phyloP scores from a whole-genome alignment of 2,329 filamentous ascomycete species.

The Nakataea oryzae region DNA sequence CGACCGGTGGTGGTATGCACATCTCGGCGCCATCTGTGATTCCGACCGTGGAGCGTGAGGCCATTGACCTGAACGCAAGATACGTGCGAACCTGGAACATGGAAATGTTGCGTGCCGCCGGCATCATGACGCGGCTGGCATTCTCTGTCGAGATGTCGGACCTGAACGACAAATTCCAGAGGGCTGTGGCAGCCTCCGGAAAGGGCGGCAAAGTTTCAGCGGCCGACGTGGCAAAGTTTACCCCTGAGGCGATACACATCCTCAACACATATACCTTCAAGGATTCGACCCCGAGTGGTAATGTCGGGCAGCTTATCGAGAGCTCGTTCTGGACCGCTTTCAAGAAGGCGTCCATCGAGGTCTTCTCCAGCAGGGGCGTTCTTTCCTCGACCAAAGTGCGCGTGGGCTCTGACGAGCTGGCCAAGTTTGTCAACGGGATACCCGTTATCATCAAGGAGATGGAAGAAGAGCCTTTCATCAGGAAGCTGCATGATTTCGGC shows the following conservation, averaged over 20 bases:
- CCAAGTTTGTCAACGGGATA: slow-evolving; percentile 75
- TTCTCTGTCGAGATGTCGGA: slow-evolving; percentile 82
- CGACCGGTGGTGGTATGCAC: slow-evolving; percentile 86
- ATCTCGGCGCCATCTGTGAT: slow-evolving; percentile 94
- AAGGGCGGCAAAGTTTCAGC: slow-evolving; percentile 44
- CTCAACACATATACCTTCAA: slow-evolving; percentile 80
- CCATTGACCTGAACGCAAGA: slow-evolving; percentile 89
- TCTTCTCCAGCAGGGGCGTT: slow-evolving; percentile 81
- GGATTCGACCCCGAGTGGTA: slow-evolving; percentile 79
- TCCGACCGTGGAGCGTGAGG: slow-evolving; percentile 92
- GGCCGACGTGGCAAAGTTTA: slow-evolving; percentile 53
- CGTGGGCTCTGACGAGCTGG: slow-evolving; percentile 55
- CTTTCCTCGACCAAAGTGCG: slow-evolving; percentile 77
- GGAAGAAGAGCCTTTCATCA: slow-evolving; percentile 63
- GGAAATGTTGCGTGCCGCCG: slow-evolving; percentile 83
- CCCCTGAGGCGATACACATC: slow-evolving; percentile 73
- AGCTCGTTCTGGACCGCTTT: slow-evolving; percentile 95
- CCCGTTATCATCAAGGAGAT: slow-evolving; percentile 75
- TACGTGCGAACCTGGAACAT: slow-evolving; percentile 94
- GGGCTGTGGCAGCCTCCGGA: slow-evolving; percentile 21
- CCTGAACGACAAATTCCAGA: slow-evolving; percentile 51
- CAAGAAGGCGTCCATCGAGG: slow-evolving; percentile 70
- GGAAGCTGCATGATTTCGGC: slow-evolving; percentile 72
- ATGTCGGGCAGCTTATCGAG: slow-evolving; percentile 80
- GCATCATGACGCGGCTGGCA: slow-evolving; percentile 79